Evolutionary conservation across 1,284 basidiomycete genomes (phyloP), one percentile per base, ranked within the genome.

Genomic region (Pisolithus thermaeus): DNA sequence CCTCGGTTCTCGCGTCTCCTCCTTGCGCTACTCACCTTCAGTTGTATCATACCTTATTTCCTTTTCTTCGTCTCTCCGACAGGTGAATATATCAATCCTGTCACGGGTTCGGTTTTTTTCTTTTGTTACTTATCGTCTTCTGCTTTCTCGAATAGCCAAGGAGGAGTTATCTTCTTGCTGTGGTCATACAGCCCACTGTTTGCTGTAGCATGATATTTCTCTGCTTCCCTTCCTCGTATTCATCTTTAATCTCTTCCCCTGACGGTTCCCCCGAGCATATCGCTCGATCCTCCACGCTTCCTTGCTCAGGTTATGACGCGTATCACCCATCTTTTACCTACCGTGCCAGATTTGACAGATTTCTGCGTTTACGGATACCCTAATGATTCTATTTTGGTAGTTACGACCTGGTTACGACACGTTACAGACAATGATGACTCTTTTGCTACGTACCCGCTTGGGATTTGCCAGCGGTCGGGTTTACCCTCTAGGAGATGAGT

Each of bases 81-180:
- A 61, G 64, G 63, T 68, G 47, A 64, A 66, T 60, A 65, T 64
- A 64, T 61, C 56, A 56, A 66, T 66, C 64, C 55, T 49, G 39
- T 36, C 16, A 46, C 41, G 52, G 58, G 62, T 32, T 32, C 28
- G 18, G 23, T 46, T 61, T 66, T n/a, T 64, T 46, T 16, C 28
- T 64, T 43, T 36, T 65, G 62, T 62, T 54, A 66, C 67, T 66
- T 66, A 68, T 66, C 56, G 44, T 32, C 57, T 67, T 55, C 65
- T 65, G 58, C 55, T 52, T 59, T 65, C 32, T 56, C 38, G 48
- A 42, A 47, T 9, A 46, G 60, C 55, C 56, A 55, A 66, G 63
- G 64, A 61, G 67, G 38, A 56, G 65, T 57, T 50, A 55, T 55
- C 55, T 57, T 54, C 43, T 49, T 49, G 64, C 57, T 65, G 59